Conservation (phyloP, 306 rosid species). For the Cucurbita moschata region DNA sequence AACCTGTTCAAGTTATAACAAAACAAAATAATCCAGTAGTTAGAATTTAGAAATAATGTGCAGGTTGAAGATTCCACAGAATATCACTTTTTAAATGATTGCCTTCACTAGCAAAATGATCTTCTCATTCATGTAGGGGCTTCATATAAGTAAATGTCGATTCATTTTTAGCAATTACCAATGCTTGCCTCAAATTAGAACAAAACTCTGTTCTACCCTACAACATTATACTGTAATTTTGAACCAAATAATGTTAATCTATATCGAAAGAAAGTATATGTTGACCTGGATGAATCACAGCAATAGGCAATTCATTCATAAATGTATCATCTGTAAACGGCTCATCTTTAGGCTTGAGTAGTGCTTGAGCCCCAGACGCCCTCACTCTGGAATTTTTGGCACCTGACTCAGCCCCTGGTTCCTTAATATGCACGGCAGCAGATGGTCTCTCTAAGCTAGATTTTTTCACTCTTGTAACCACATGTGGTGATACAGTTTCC, state of each 20-base stretch:
- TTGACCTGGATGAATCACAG: slow-evolving; percentile 51
- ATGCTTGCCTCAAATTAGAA: neutral
- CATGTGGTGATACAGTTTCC: slow-evolving; percentile 35
- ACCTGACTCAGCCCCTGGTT: slow-evolving; percentile 24
- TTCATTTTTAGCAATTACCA: neutral
- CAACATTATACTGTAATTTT: neutral
- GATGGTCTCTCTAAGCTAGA: slow-evolving; percentile 13
- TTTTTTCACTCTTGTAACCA: slow-evolving; percentile 18
- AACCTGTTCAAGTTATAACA: slow-evolving; percentile 25
- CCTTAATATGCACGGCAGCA: slow-evolving; percentile 18
- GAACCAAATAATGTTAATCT: neutral
- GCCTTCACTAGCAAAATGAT: neutral
- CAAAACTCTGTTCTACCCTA: neutral
- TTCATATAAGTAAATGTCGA: neutral
- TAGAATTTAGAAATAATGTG: neutral
- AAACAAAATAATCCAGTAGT: neutral
- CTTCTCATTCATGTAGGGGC: neutral
- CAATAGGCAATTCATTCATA: slow-evolving; percentile 32
- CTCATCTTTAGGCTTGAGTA: slow-evolving; percentile 73
- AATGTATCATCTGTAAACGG: slow-evolving; percentile 37
- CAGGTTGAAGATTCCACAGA: neutral
- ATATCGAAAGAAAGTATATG: neutral
- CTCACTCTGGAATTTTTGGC: slow-evolving; percentile 14
- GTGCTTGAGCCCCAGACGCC: slow-evolving; percentile 13
- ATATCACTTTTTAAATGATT: neutral